Evolutionary conservation across 495 filamentous ascomycete species (phyloP), one percentile per base, ranked within the genome.

Genomic region (Aspergillus diversus): DNA sequence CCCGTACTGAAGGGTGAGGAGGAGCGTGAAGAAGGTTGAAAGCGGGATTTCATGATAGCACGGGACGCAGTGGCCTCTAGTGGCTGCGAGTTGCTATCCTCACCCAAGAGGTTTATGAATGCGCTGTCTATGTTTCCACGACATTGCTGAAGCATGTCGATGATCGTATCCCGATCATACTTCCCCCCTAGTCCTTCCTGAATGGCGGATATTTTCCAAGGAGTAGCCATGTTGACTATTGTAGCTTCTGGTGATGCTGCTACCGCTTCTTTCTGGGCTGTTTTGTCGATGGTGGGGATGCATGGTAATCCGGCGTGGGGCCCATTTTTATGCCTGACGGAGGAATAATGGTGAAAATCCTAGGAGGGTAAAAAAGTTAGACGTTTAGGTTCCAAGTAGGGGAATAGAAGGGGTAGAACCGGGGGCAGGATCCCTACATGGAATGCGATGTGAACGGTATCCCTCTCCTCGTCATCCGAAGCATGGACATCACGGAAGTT

Each of bases 271-370:
- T 62, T 70, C 51, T 60, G 55, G 27, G 61, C 64, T 61, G 61
- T 68, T 49, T 57, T 56, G 55, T 64, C 62, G 21, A 64, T 68
- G 16, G 64, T 70, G 32, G 58, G 61, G 50, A 86, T 78, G 32
- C 72, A 67, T 11, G 87, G 85, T 37, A 77, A 67, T 21, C 87
- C 90, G 27, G 75, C 78, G 70, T 88, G 85, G 7, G 84, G 83
- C 11, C 86, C 87, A 59, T 83, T 68, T 16, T 85, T 71, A 63
- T 86, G 84, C 55, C 88, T 84, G 61, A 92, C 84, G 1, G 90
- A 91, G 4, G 88, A 90, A 71, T 90, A 93, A 70, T 93, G 90
- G 69, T 92, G 86, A 77, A 87, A 92, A 55, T 70, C 68, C 68
- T 70, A 32, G 27, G 12, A n/a, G 32, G 21, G 55, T 51, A 1